Evolutionary conservation across 129 eudicot species (phyloP).

Genomic region (Helianthus tuberosus): DNA sequence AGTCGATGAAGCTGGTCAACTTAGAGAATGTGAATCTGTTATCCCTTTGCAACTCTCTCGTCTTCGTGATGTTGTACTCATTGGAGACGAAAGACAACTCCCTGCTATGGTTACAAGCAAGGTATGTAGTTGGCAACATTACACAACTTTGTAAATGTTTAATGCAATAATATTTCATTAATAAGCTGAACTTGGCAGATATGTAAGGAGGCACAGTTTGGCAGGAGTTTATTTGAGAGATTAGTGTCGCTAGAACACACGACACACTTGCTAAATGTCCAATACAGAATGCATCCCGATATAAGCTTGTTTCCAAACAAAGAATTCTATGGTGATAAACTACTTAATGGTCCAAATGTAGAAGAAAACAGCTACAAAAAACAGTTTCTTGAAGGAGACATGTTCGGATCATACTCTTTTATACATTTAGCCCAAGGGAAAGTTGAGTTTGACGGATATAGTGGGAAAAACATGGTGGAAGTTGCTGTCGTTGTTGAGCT

Average conservation of each 20-base stretch:
- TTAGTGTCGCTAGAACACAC: constrained; percentile 50
- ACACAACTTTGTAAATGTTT: neutral
- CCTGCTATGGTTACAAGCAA: constrained; percentile 74
- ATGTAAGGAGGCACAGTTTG: constrained; percentile 43
- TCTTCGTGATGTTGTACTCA: constrained; percentile 61
- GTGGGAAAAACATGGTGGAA: constrained; percentile 57
- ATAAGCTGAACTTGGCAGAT: constrained; percentile 36
- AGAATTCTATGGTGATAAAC: constrained; percentile 44
- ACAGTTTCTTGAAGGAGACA: constrained; percentile 47
- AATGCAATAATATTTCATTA: neutral
- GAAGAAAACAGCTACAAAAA: constrained; percentile 35
- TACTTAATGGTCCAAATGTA: constrained; percentile 66
- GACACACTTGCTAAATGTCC: constrained; percentile 68
- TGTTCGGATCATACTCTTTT: constrained; percentile 75
- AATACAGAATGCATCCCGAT: constrained; percentile 82
- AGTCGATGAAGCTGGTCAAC: constrained; percentile 84
- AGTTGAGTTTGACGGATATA: constrained; percentile 33
- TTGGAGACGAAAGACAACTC: constrained; percentile 79
- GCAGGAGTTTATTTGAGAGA: constrained; percentile 82
- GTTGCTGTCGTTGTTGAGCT: constrained; percentile 53
- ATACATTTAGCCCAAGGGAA: constrained; percentile 49
- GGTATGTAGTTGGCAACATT: constrained; percentile 34
- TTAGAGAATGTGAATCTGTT: constrained; percentile 74
- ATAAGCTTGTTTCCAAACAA: constrained; percentile 69
- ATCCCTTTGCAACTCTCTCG: constrained; percentile 68